Conservation (phyloP, 495 filamentous ascomycete species). For the Alectoria sarmentosa region DNA sequence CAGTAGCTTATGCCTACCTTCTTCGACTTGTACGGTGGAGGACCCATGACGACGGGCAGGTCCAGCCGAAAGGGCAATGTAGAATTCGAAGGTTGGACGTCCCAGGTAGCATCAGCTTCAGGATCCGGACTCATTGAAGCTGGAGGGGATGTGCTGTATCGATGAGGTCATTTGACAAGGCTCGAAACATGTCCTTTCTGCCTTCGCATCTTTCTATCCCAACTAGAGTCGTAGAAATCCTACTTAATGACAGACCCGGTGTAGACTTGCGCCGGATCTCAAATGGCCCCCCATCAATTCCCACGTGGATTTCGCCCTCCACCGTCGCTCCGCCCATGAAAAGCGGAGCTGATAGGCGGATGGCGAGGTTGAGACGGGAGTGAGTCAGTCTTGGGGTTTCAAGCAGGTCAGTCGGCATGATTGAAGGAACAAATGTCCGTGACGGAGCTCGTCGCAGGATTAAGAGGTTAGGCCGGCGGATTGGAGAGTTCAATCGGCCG, state of each 20-base stretch:
- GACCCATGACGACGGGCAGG: conserved; percentile 47
- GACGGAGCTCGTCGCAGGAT: conserved; percentile 23
- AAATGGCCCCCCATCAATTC: conserved; percentile 30
- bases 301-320: conserved; percentile 35
- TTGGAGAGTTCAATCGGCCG: conserved; percentile 25
- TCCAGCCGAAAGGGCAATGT: conserved; percentile 45
- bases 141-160: conserved; percentile 45
- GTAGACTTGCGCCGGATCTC: conserved; percentile 22
- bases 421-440: conserved; percentile 37
- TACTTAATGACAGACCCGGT: conserved; percentile 31
- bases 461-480: conserved; percentile 16
- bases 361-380: conserved; percentile 31
- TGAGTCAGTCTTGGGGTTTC: conserved; percentile 33
- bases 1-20: conserved; percentile 46
- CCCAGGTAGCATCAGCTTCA: conserved; percentile 38
- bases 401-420: conserved; percentile 33
- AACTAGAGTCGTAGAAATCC: conserved; percentile 44
- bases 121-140: conserved; percentile 39
- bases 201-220: conserved; percentile 40
- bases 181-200: conserved; percentile 41
- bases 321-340: conserved; percentile 38
- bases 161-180: conserved; percentile 43
- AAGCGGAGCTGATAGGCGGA: conserved; percentile 33
- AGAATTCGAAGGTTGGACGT: conserved; percentile 38
- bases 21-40: conserved; percentile 47